These are phyloP conservation scores for Fusarium drepaniforme DNA, from an alignment of 2,329 filamentous ascomycete species.

Conservation along the genomic window DNA sequence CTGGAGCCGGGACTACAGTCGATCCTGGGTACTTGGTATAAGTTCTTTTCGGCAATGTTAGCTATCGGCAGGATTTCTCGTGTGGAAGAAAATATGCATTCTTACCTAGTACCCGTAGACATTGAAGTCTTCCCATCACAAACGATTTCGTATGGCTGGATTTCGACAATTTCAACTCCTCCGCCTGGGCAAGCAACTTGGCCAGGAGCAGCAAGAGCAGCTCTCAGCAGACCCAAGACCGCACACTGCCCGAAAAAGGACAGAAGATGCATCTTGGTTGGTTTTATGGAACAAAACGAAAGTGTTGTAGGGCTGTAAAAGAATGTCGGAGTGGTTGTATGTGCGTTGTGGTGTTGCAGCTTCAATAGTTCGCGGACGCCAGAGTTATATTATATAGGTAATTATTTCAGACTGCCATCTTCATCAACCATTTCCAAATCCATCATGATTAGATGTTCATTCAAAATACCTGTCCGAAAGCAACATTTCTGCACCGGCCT, in stretches of 20 bases:
- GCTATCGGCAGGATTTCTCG: neutral
- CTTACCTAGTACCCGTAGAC: neutral
- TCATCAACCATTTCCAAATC: neutral
- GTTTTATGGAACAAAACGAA: neutral
- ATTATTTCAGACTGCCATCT: neutral
- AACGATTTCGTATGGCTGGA: neutral
- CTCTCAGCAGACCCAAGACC: neutral
- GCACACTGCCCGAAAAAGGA: neutral
- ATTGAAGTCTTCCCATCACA: neutral
- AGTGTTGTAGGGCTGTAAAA: neutral
- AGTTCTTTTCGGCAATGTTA: neutral
- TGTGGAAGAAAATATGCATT: neutral
- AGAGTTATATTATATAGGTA: neutral
- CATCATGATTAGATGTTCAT: neutral
- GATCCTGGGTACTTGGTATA: neutral
- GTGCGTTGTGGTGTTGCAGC: neutral
- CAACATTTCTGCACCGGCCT: neutral
- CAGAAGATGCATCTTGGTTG: neutral
- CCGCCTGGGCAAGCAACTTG: neutral
- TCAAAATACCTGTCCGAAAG: neutral
- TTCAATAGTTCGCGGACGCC: neutral
- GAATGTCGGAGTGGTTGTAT: neutral
- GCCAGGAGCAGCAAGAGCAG: neutral
- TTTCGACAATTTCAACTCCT: neutral
- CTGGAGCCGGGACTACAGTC: neutral